phyloP scores from a whole-genome alignment of 2,329 filamentous ascomycete genomes.

The Thelonectria blattea region DNA sequence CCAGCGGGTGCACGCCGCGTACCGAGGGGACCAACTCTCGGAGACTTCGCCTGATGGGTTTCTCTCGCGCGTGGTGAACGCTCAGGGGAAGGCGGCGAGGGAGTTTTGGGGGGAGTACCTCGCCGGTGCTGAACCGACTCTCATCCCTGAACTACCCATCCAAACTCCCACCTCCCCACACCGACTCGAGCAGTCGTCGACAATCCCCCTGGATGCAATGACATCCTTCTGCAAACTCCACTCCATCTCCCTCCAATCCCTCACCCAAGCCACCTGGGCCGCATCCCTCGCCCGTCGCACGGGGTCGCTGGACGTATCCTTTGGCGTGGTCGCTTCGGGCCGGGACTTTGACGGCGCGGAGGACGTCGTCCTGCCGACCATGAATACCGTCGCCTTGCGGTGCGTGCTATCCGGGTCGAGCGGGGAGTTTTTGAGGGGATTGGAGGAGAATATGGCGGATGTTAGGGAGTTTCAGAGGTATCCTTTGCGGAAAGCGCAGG shows the following conservation, averaged over 20 bases:
- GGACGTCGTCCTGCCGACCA: conserved; percentile 80
- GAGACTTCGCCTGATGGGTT: conserved; percentile 59
- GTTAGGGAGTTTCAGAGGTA: conserved; percentile 78
- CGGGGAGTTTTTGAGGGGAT: conserved; percentile 69
- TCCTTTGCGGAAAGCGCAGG: conserved; percentile 73
- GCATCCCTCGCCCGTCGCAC: conserved; percentile 69
- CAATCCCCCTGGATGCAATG: conserved; percentile 20
- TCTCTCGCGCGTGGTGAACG: conserved; percentile 46
- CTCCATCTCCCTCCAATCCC: conserved; percentile 75
- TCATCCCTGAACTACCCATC: conserved; percentile 31
- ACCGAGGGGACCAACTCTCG: conserved; percentile 50
- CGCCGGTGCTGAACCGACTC: conserved; percentile 51
- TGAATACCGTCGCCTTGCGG: conserved; percentile 86
- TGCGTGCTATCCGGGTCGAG: conserved; percentile 73
- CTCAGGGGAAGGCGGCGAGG: conserved; percentile 28
- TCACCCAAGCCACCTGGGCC: conserved; percentile 80
- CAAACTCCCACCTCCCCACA: conserved; percentile 4
- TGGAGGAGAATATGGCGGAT: conserved; percentile 72
- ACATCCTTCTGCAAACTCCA: conserved; percentile 67
- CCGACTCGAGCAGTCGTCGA: conserved; percentile 26
- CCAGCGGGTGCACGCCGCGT: conserved; percentile 70
- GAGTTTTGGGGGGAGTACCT: conserved; percentile 78
- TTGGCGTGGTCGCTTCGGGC: conserved; percentile 84
- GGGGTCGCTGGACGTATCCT: conserved; percentile 74
- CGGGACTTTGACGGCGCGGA: conserved; percentile 75